These are phyloP conservation scores for Cladosporium sp. DNA, from an alignment of 2,329 filamentous ascomycete species.

Conservation along the genomic window DNA sequence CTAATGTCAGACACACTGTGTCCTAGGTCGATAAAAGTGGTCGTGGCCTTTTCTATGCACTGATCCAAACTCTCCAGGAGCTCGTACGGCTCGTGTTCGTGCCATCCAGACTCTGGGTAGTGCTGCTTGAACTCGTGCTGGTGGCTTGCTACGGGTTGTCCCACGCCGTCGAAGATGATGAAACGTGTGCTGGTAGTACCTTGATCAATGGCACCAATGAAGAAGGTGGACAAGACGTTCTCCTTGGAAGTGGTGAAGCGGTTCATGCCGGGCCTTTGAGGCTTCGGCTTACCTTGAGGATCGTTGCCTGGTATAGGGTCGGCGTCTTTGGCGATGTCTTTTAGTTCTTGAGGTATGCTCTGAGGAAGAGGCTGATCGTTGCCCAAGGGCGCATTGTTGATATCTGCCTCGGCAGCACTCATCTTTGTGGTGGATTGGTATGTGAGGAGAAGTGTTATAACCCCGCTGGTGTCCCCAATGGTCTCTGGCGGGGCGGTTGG, in stretches of 20 bases:
- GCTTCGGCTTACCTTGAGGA: slow-evolving; percentile 5
- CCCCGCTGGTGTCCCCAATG: slow-evolving; percentile 9
- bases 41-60: slow-evolving; percentile 72
- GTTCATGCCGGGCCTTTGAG: slow-evolving; percentile 23
- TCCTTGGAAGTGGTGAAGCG: slow-evolving; percentile 32
- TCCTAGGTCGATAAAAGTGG: slow-evolving; percentile 64
- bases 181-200: slow-evolving; percentile 87
- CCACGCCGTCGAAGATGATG: slow-evolving; percentile 78
- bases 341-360: neutral
- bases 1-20: slow-evolving; percentile 64
- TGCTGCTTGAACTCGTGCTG: slow-evolving; percentile 83
- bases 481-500: slow-evolving; percentile 9
- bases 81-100: slow-evolving; percentile 77
- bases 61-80: slow-evolving; percentile 67
- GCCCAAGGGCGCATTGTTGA: slow-evolving; percentile 8
- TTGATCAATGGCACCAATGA: slow-evolving; percentile 84
- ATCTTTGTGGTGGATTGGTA: neutral
- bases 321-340: neutral
- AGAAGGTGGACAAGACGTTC: slow-evolving; percentile 43
- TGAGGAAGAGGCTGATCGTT: neutral
- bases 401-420: slow-evolving; percentile 7
- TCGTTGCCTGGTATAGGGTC: neutral
- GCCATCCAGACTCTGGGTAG: slow-evolving; percentile 86
- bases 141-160: slow-evolving; percentile 74
- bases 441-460: neutral